Evolutionary conservation across 2,329 filamentous ascomycete genomes (phyloP).

Genomic region (Dactylella cylindrospora): DNA sequence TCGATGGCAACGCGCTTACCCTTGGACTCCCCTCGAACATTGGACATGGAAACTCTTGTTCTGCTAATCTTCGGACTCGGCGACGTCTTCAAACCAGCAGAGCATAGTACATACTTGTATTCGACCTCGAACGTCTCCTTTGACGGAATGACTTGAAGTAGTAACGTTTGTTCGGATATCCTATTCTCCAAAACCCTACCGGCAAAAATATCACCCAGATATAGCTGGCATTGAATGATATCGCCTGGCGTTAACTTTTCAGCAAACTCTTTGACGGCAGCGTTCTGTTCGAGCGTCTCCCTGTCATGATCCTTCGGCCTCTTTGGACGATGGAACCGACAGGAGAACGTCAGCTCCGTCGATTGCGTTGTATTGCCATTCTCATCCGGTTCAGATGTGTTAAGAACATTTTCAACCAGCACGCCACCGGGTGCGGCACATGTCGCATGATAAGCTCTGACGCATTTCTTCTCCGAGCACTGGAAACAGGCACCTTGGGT

Average conservation of each 20-base stretch:
- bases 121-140: slow-evolving; percentile 76
- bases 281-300: slow-evolving; percentile 69
- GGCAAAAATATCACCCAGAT: slow-evolving; percentile 84
- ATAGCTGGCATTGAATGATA: slow-evolving; percentile 81
- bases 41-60: slow-evolving; percentile 12
- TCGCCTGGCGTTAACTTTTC: slow-evolving; percentile 69
- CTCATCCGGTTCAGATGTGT: slow-evolving; percentile 82
- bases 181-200: slow-evolving; percentile 84
- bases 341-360: slow-evolving; percentile 88
- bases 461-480: slow-evolving; percentile 92
- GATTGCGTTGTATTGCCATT: slow-evolving; percentile 91
- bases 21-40: slow-evolving; percentile 24
- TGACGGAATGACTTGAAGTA: slow-evolving; percentile 81
- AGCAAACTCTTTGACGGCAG: slow-evolving; percentile 68
- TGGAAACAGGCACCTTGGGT: slow-evolving; percentile 96
- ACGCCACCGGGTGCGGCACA: slow-evolving; percentile 91
- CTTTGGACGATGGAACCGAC: slow-evolving; percentile 88
- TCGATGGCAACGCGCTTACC: slow-evolving; percentile 39
- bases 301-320: slow-evolving; percentile 73
- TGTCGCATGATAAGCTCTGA: slow-evolving; percentile 88
- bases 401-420: slow-evolving; percentile 76
- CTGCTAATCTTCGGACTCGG: slow-evolving; percentile 16
- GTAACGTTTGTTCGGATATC: slow-evolving; percentile 69
- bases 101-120: slow-evolving; percentile 64
- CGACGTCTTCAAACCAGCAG: slow-evolving; percentile 26